Percentiles rank a stretch among this genome's conserved stretches.
Conservation (phyloP, 2,329 filamentous ascomycete genomes). For the Sporothrix sp. region DNA sequence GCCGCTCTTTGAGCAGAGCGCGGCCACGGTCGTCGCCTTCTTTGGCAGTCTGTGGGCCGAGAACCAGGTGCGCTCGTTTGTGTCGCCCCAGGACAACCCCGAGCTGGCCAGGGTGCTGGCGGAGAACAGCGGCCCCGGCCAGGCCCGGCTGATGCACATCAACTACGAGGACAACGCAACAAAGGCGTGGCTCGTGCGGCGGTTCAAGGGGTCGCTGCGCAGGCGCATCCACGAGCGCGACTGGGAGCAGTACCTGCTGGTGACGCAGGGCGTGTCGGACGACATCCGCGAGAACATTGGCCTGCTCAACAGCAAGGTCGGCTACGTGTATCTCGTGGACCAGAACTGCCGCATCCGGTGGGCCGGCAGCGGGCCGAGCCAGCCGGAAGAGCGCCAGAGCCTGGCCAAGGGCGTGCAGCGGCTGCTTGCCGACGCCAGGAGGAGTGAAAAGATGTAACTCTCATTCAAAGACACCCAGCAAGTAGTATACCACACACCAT, state of each 20-base stretch:
- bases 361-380: constrained; percentile 70
- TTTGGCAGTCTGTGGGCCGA: constrained; percentile 83
- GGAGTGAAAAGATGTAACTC: not conserved
- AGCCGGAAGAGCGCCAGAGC: constrained; percentile 55
- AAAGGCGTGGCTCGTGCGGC: constrained; percentile 47
- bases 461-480: too few relatives aligned
- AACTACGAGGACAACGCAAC: constrained; percentile 78
- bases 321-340: constrained; percentile 88
- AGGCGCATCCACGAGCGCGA: constrained; percentile 40
- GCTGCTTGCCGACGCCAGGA: constrained; percentile 35
- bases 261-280: constrained; percentile 48
- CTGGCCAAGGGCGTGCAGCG: constrained; percentile 55
- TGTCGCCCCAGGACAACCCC: constrained; percentile 55
- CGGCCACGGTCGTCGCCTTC: constrained; percentile 67
- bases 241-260: constrained; percentile 53
- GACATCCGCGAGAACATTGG: constrained; percentile 55
- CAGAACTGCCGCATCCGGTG: constrained; percentile 81
- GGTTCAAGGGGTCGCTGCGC: constrained; percentile 47
- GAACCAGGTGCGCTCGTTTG: constrained; percentile 65
- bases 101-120: constrained; percentile 55
- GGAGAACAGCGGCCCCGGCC: constrained; percentile 30
- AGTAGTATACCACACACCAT: too few relatives aligned
- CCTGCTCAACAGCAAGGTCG: constrained; percentile 80
- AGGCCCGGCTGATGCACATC: constrained; percentile 66
- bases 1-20: constrained; percentile 41